phyloP scores from a whole-genome alignment of 805 yeast species.

The Cyberlindnera amylophila region DNA sequence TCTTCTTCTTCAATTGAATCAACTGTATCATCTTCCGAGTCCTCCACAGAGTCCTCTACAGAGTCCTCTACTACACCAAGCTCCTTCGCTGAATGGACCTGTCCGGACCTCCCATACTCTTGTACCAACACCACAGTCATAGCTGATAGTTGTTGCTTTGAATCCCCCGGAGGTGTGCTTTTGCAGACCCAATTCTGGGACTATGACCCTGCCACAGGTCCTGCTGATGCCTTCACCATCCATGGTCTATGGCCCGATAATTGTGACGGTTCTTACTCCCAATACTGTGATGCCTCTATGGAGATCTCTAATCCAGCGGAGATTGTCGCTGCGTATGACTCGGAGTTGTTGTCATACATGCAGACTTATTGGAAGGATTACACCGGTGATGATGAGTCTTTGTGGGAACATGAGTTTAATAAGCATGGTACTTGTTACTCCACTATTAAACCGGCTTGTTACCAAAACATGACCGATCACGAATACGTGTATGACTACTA shows the following conservation, averaged over 20 bases:
- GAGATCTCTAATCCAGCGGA: constrained; percentile 47
- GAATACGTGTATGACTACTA: constrained; percentile 65
- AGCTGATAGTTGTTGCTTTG: constrained; percentile 75
- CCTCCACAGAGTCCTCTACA: background rate
- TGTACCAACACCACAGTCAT: constrained; percentile 55
- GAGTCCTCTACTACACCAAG: constrained; percentile 2
- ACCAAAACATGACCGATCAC: constrained; percentile 30
- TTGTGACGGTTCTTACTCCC: constrained; percentile 79
- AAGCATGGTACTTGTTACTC: constrained; percentile 92
- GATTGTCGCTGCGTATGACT: constrained; percentile 39
- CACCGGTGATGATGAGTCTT: constrained; percentile 58
- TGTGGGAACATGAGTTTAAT: constrained; percentile 92
- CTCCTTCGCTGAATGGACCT: constrained; percentile 20
- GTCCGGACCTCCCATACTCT: constrained; percentile 62
- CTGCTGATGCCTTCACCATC: constrained; percentile 65
- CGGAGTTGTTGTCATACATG: constrained; percentile 56
- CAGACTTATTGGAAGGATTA: constrained; percentile 65
- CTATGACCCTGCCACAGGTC: constrained; percentile 70
- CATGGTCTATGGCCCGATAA: constrained; percentile 91
- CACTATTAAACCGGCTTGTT: constrained; percentile 73
- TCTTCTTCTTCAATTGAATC: background rate
- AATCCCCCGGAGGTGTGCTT: constrained; percentile 79
- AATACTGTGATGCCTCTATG: constrained; percentile 66
- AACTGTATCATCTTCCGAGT: no score
- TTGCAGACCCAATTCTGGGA: constrained; percentile 94